Evolutionary conservation across 2,329 filamentous ascomycete genomes (phyloP).

Genomic region (Alternaria burnsii): DNA sequence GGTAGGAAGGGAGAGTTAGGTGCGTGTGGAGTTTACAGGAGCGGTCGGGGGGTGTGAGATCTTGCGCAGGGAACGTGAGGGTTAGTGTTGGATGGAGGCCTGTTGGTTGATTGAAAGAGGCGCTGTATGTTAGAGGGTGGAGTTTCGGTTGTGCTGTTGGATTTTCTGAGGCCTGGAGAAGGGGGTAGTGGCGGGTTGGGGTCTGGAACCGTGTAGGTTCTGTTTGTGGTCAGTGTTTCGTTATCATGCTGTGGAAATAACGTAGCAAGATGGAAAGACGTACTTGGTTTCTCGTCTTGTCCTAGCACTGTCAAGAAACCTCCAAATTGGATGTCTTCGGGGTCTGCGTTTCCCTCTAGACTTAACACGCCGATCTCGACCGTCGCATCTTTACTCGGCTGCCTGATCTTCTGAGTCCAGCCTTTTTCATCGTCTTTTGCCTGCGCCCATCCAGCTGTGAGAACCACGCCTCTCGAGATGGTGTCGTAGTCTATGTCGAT

Average conservation of each 20-base stretch:
- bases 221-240: slow-evolving; percentile 30
- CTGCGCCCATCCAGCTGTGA: slow-evolving; percentile 70
- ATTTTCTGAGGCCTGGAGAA: slow-evolving; percentile 35
- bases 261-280: slow-evolving; percentile 13
- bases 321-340: slow-evolving; percentile 78
- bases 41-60: slow-evolving; percentile 57
- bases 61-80: slow-evolving; percentile 68
- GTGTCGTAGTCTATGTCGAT: slow-evolving; percentile 82
- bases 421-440: slow-evolving; percentile 25
- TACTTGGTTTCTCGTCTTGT: slow-evolving; percentile 73
- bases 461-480: slow-evolving; percentile 69
- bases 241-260: neutral
- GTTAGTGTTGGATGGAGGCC: slow-evolving; percentile 85
- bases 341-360: slow-evolving; percentile 68
- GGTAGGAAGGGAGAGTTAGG: slow-evolving; percentile 78
- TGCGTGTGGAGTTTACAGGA: slow-evolving; percentile 79
- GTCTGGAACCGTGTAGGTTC: slow-evolving; percentile 85
- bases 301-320: slow-evolving; percentile 83
- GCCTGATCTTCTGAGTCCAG: slow-evolving; percentile 59
- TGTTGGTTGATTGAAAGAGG: slow-evolving; percentile 72
- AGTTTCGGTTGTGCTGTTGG: slow-evolving; percentile 32
- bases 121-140: slow-evolving; percentile 68
- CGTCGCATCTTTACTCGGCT: slow-evolving; percentile 56
- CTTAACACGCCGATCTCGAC: slow-evolving; percentile 84
- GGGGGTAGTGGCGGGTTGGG: slow-evolving; percentile 78